Conservation (phyloP, 139 green algal genomes). For the Desmodesmus armatus region DNA sequence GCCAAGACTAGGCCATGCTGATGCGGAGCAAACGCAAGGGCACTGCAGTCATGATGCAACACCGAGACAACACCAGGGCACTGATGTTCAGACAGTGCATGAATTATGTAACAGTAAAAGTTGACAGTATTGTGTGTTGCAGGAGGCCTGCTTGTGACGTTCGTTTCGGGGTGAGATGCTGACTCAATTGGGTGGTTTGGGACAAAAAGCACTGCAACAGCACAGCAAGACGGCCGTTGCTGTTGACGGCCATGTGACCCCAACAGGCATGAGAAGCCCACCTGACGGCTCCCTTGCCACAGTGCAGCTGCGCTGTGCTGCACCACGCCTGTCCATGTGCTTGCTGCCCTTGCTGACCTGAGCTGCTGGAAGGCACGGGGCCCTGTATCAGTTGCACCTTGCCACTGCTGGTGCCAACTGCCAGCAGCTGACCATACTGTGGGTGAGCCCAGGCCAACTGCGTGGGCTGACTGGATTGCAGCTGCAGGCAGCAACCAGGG, state of each 20-base stretch:
- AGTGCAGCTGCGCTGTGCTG: not conserved
- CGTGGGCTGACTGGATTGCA: not conserved
- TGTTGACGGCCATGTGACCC: no score
- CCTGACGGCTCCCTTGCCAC: constrained; percentile 3
- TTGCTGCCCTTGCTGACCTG: constrained; percentile 16
- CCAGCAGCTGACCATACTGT: constrained; percentile 14
- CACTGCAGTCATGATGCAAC: constrained; percentile 17
- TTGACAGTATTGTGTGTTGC: not conserved
- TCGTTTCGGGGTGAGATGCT: not conserved
- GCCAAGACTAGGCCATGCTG: constrained; percentile 59
- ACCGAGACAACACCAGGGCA: not conserved
- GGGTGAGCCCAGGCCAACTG: constrained; percentile 23
- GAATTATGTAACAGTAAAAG: not conserved
- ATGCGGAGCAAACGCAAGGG: constrained; percentile 54
- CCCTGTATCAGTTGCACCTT: constrained; percentile 14
- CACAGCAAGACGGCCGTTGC: not conserved
- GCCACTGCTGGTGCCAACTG: constrained; percentile 3
- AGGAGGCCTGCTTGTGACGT: not conserved
- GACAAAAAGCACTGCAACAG: not conserved
- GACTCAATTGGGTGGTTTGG: not conserved
- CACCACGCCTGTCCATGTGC: not conserved
- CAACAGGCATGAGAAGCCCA: no score
- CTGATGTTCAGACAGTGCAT: not conserved
- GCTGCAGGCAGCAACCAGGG: not conserved
- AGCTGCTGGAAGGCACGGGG: not conserved